These are phyloP conservation scores for Candida nanaspora DNA, from an alignment of 805 yeast genomes.

Conservation along the genomic window DNA sequence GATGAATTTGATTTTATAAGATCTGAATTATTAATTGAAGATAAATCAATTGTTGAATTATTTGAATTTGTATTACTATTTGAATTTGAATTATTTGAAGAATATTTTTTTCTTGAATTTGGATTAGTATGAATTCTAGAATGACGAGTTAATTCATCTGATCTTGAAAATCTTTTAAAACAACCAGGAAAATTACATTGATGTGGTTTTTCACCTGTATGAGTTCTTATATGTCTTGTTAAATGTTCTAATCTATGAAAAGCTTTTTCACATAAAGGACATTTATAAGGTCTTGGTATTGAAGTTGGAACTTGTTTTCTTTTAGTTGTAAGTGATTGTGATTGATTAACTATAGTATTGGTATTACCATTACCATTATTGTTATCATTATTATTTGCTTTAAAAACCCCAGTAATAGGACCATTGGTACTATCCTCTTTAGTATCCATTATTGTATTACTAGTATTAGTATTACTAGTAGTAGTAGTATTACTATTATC, in stretches of 20 bases:
- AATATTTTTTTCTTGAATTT: constrained; percentile 53
- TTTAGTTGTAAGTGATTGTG: too few species aligned
- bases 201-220: constrained; percentile 79
- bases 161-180: constrained; percentile 56
- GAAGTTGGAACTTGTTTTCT: background rate
- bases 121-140: constrained; percentile 68
- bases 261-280: constrained; percentile 69
- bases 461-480: too few species aligned
- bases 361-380: too few species aligned
- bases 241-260: constrained; percentile 74
- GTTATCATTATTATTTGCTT: background rate
- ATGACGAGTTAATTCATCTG: constrained; percentile 72
- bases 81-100: background rate
- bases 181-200: constrained; percentile 70
- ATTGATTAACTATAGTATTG: background rate
- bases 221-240: constrained; percentile 72
- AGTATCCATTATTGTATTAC: too few species aligned
- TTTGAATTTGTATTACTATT: background rate
- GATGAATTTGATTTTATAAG: too few species aligned
- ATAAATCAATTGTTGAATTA: background rate
- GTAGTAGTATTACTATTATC: too few species aligned
- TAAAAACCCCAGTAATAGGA: background rate
- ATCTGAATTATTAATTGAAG: background rate
- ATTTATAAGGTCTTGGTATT: constrained; percentile 53
- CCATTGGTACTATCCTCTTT: too few species aligned